These are phyloP conservation scores for Sanghuangporus baumii DNA, from an alignment of 1,284 basidiomycete species.

Conservation along the genomic window DNA sequence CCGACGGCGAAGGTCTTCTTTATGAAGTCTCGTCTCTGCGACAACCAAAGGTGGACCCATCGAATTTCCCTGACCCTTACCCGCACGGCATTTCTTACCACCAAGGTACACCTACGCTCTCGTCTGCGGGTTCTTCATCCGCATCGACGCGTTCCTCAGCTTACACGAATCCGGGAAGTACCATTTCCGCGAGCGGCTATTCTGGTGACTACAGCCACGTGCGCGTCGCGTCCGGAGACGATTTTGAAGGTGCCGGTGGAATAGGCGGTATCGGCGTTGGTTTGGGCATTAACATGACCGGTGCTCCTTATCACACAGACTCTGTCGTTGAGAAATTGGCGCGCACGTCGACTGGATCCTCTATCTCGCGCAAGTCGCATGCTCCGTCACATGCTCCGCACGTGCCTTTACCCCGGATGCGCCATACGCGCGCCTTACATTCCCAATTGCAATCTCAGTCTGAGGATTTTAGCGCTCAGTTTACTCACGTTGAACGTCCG, in stretches of 20 bases:
- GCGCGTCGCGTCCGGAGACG: slow-evolving; percentile 53
- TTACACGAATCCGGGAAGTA: slow-evolving; percentile 63
- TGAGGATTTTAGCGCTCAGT: slow-evolving; percentile 31
- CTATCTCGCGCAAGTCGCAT: slow-evolving; percentile 32
- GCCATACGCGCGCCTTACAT: slow-evolving; percentile 57
- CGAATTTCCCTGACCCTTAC: slow-evolving; percentile 52
- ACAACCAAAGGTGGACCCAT: slow-evolving; percentile 52
- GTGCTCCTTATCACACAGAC: slow-evolving; percentile 56
- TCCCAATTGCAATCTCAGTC: slow-evolving; percentile 73
- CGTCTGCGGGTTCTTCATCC: slow-evolving; percentile 61
- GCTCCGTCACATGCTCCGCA: slow-evolving; percentile 18
- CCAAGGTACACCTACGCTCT: slow-evolving; percentile 49
- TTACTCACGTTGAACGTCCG: slow-evolving; percentile 6
- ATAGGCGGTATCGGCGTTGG: slow-evolving; percentile 27
- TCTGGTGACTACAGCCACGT: slow-evolving; percentile 59
- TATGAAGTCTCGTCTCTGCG: slow-evolving; percentile 39
- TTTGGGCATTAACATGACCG: slow-evolving; percentile 20
- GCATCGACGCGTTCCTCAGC: slow-evolving; percentile 71
- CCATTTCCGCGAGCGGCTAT: slow-evolving; percentile 28
- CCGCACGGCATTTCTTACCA: slow-evolving; percentile 31
- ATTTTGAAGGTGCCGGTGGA: slow-evolving; percentile 23
- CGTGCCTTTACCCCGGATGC: slow-evolving; percentile 47
- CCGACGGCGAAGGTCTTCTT: slow-evolving; percentile 35
- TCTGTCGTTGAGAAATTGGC: slow-evolving; percentile 55
- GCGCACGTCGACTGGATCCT: slow-evolving; percentile 42